phyloP scores from a whole-genome alignment of 306 rosid genomes.

The Ochetophila trinervis region DNA sequence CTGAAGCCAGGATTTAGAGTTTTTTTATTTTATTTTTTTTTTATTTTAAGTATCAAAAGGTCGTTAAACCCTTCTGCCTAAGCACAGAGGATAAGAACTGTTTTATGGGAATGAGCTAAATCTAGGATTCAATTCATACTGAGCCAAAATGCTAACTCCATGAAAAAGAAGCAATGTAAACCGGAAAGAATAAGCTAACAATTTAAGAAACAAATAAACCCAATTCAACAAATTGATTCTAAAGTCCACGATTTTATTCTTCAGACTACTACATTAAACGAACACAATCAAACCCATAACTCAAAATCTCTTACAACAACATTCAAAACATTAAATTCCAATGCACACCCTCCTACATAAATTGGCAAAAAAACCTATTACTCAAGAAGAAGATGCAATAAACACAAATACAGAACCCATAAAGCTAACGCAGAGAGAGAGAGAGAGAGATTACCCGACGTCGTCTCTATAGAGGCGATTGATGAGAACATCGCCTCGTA shows the following conservation, averaged over 20 bases:
- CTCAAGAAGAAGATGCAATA: not conserved
- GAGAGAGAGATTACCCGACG: constrained; percentile 60
- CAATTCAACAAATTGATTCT: not conserved
- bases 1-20: too few relatives aligned
- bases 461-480: constrained; percentile 96
- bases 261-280: not conserved
- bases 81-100: not conserved
- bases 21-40: too few relatives aligned
- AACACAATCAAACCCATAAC: not conserved
- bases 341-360: constrained; percentile 8
- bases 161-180: not conserved
- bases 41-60: too few relatives aligned
- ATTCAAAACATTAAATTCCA: not conserved
- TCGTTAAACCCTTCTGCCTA: not conserved
- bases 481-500: constrained; percentile 95
- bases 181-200: not conserved
- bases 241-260: not conserved
- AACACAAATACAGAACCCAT: not conserved
- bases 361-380: constrained; percentile 7
- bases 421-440: not conserved
- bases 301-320: not conserved
- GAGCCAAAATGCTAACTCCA: too few relatives aligned
- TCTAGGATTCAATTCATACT: not conserved
- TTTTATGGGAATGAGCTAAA: not conserved
- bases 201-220: not conserved